Conservation (phyloP, 2,329 filamentous ascomycete genomes). For the Aspergillus brunneoviolaceus region DNA sequence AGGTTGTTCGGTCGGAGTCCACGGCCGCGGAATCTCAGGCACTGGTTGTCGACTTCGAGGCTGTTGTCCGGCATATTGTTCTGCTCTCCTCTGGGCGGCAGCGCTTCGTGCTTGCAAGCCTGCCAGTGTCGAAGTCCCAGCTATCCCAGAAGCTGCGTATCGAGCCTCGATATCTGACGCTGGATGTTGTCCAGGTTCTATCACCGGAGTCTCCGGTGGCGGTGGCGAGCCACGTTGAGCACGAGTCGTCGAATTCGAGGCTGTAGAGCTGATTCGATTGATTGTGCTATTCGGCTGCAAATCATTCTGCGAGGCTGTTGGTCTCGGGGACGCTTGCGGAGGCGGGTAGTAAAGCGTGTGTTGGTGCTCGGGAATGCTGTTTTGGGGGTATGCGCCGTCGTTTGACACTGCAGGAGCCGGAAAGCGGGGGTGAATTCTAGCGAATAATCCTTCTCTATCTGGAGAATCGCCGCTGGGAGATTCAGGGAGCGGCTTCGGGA, state of each 20-base stretch:
- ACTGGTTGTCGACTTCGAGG: slow-evolving; percentile 31
- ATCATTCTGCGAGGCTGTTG: slow-evolving; percentile 25
- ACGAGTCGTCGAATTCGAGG: slow-evolving; percentile 88
- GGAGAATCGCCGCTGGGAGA: slow-evolving; percentile 74
- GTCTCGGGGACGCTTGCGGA: slow-evolving; percentile 36
- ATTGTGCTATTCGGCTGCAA: slow-evolving; percentile 55
- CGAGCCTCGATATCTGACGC: slow-evolving; percentile 84
- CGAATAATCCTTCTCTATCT: slow-evolving; percentile 78
- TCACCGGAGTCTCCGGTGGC: slow-evolving; percentile 86
- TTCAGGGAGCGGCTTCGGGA: slow-evolving; percentile 76
- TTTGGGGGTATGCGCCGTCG: slow-evolving; percentile 24
- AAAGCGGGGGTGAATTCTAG: slow-evolving; percentile 54
- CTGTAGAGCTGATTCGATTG: slow-evolving; percentile 72
- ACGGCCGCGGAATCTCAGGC: slow-evolving; percentile 61
- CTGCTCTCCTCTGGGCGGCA: slow-evolving; percentile 75
- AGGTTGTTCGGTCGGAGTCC: slow-evolving; percentile 92
- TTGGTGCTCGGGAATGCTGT: slow-evolving; percentile 52
- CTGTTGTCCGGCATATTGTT: slow-evolving; percentile 67
- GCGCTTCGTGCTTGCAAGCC: slow-evolving; percentile 73
- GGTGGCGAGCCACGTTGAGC: slow-evolving; percentile 91
- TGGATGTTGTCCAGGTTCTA: slow-evolving; percentile 68
- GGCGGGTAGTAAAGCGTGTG: slow-evolving; percentile 65
- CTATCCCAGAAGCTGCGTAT: slow-evolving; percentile 88
- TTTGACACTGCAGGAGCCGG: slow-evolving; percentile 38
- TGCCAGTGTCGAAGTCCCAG: slow-evolving; percentile 77